These are phyloP conservation scores for Saitozyma sp. DNA, from an alignment of 768 basidiomycete species.

Conservation along the genomic window DNA sequence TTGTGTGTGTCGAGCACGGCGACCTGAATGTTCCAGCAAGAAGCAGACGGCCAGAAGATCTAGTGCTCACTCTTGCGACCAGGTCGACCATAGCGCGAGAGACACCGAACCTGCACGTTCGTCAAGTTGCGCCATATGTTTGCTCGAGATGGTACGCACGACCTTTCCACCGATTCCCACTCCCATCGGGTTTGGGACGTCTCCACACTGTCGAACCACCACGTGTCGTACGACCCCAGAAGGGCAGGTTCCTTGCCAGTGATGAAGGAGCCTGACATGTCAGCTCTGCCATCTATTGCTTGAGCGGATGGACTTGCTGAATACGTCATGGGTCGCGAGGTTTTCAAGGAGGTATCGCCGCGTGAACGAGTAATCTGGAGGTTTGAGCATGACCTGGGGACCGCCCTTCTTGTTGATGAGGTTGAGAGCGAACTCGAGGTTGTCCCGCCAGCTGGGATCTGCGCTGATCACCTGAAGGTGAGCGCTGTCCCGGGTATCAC, in stretches of 20 bases:
- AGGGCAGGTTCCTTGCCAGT: conserved; percentile 39
- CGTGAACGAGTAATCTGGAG: conserved; percentile 29
- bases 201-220: conserved; percentile 43
- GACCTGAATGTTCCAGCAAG: conserved; percentile 13
- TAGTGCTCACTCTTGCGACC: conserved; percentile 25
- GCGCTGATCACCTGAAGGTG: conserved; percentile 33
- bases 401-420: conserved; percentile 36
- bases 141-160: conserved; percentile 3
- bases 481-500: not conserved
- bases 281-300: not conserved
- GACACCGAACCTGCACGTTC: conserved; percentile 18
- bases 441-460: conserved; percentile 35
- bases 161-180: conserved; percentile 36
- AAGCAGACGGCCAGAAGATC: not conserved
- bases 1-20: conserved; percentile 30
- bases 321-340: conserved; percentile 39
- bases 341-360: conserved; percentile 39
- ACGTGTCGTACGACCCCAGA: conserved; percentile 36
- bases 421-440: conserved; percentile 41
- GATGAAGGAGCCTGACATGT: conserved; percentile 31
- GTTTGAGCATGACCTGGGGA: conserved; percentile 33
- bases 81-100: conserved; percentile 36
- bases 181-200: conserved; percentile 38
- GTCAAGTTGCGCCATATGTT: no score
- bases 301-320: conserved; percentile 18